phyloP scores from a whole-genome alignment of 2,329 filamentous ascomycete genomes.

The Pseudogymnoascus sp. region DNA sequence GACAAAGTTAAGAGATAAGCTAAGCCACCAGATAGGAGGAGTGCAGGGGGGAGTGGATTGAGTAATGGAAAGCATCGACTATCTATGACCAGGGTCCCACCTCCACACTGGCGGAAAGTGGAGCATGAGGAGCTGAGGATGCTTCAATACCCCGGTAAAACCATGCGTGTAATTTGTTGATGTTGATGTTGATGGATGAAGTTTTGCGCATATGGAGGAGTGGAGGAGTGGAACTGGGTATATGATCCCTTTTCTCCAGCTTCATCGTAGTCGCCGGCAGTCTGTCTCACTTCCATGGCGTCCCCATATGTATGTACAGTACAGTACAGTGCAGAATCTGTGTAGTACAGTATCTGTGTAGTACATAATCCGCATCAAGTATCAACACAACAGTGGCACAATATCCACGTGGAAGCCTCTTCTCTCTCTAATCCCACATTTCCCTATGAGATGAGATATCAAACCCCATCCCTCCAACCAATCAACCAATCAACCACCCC shows the following conservation, averaged over 20 bases:
- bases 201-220: not conserved
- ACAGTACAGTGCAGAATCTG: not conserved
- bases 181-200: not conserved
- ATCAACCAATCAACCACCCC: not conserved
- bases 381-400: not conserved
- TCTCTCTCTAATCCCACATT: not conserved
- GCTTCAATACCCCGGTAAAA: not conserved
- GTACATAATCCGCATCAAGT: not conserved
- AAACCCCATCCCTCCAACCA: not conserved
- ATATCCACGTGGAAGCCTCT: not conserved
- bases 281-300: not conserved
- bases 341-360: not conserved
- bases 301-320: not conserved
- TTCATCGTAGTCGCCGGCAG: not conserved
- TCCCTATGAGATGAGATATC: not conserved
- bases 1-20: not conserved
- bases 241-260: not conserved
- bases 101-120: not conserved
- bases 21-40: slow-evolving; percentile 1
- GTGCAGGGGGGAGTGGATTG: slow-evolving; percentile 1
- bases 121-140: not conserved
- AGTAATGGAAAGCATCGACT: slow-evolving; percentile 3
- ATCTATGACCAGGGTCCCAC: not conserved
- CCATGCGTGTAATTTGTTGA: not conserved
- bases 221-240: not conserved